A percentile compares a stretch with the other conserved stretches of the same genome.
phyloP scores from a whole-genome alignment of 495 filamentous ascomycete genomes.

The Talaromyces stipitatus region DNA sequence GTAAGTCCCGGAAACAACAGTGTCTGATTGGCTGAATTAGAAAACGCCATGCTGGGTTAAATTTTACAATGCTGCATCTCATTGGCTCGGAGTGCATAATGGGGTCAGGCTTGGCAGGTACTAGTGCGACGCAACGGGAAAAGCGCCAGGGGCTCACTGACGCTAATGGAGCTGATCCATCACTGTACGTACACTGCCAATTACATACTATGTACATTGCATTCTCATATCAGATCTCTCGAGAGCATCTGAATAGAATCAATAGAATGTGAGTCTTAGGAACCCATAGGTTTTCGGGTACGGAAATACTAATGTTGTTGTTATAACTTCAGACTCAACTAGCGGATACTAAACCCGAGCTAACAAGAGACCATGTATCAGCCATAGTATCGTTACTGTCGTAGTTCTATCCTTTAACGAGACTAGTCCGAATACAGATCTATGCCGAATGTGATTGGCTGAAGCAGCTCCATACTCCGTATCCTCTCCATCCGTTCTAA shows the following conservation, averaged over 20 bases:
- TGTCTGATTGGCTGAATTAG: not conserved
- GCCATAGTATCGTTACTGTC: too few relatives aligned
- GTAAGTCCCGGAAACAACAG: too few relatives aligned
- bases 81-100: not conserved
- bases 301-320: too few relatives aligned
- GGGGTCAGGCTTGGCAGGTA: conserved; percentile 5
- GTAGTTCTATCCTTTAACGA: too few relatives aligned
- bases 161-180: conserved; percentile 4
- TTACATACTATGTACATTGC: too few relatives aligned
- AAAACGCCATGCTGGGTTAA: not conserved
- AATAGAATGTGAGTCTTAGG: too few relatives aligned
- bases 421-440: not conserved
- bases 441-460: not conserved
- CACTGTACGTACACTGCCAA: not conserved
- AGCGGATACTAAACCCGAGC: too few relatives aligned
- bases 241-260: too few relatives aligned
- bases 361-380: too few relatives aligned
- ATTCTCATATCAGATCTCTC: too few relatives aligned
- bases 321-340: too few relatives aligned
- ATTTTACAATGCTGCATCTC: not conserved
- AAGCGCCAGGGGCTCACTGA: conserved; percentile 4
- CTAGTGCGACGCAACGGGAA: not conserved
- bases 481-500: not conserved
- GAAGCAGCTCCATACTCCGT: not conserved
- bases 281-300: too few relatives aligned